Evolutionary conservation across 1,284 basidiomycete genomes (phyloP).

Genomic region (Mycosarcoma mackinlayi): DNA sequence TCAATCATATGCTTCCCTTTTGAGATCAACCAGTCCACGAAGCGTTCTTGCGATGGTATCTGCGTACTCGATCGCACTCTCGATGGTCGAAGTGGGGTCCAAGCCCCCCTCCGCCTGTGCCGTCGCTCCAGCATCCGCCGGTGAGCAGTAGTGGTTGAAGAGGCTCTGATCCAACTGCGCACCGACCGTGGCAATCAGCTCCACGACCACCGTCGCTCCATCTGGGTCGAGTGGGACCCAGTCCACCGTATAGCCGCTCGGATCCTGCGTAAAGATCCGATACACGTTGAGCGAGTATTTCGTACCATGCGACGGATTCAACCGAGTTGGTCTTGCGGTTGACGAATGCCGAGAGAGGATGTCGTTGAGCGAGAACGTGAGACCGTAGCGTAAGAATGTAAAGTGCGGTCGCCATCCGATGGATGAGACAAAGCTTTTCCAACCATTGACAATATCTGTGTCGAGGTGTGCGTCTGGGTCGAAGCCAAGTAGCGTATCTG

Average conservation of each 20-base stretch:
- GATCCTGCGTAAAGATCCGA: slow-evolving; percentile 44
- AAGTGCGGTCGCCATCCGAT: slow-evolving; percentile 45
- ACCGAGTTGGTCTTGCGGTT: slow-evolving; percentile 4
- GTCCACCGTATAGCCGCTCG: slow-evolving; percentile 32
- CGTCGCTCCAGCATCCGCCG: not conserved
- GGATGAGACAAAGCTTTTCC: slow-evolving; percentile 39
- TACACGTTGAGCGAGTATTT: slow-evolving; percentile 34
- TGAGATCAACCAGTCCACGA: slow-evolving; percentile 37
- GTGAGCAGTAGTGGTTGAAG: slow-evolving; percentile 28
- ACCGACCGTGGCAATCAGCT: slow-evolving; percentile 25
- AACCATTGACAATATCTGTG: slow-evolving; percentile 29
- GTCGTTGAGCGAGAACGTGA: slow-evolving; percentile 25
- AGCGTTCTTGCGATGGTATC: slow-evolving; percentile 27
- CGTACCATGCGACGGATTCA: slow-evolving; percentile 26
- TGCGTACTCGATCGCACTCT: slow-evolving; percentile 32
- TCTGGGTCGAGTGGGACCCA: slow-evolving; percentile 39
- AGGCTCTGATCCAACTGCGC: slow-evolving; percentile 36
- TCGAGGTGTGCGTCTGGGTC: slow-evolving; percentile 19
- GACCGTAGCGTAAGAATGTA: slow-evolving; percentile 29
- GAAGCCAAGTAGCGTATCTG: slow-evolving; percentile 6
- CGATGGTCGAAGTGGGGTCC: slow-evolving; percentile 33
- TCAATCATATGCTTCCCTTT: slow-evolving; percentile 32
- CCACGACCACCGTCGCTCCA: slow-evolving; percentile 35
- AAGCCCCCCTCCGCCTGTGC: slow-evolving; percentile 9
- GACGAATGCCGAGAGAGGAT: slow-evolving; percentile 12